Base-by-base conservation (phyloP, 176 grass and related monocot species). In the Lolium multiflorum region DNA sequence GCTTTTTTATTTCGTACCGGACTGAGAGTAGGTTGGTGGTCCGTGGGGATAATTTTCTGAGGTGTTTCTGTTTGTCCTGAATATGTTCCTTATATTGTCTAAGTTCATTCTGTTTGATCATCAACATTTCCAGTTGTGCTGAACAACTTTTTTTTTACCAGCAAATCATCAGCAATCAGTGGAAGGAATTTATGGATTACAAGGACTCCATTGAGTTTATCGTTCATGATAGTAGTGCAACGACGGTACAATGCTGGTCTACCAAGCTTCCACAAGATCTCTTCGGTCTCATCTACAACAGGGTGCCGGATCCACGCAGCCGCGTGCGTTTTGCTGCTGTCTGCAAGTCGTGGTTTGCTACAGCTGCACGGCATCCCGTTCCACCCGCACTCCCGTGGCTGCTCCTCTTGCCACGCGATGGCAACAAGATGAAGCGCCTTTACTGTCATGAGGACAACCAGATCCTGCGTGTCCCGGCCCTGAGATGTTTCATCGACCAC, bases 101-200 rank as follows among this genome's bases (percentile, higher is more conserved):
- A 68, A 82, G 20, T 57, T 77, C 22, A 37, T 67, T 67, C 64
- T 38, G 64, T 68, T 66, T 76, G 48, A 22, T 68, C 37, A 0
- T 83, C 13, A 15, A 9, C 64, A 37, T 65, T 48, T 47, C 7
- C 18, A 49, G 52, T 55, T 57, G 1, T 78, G 50, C 16, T 91
- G 21, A 86, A 74, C 18, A 47, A 18, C n/a, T 43, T 72, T 74
- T 15, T 5, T 67, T 31, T 28, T 11, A 35, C 43, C 71, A 97
- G 95, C 17, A 90, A 76, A 94, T 89, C 89, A 97, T 97, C 9
- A 89, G 92, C 82, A 94, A 69, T 49, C 95, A 97, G 72, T 97
- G 92, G 95, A 97, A 94, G 71, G 95, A 94, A 82, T 71, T 97
- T 77, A 81, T 97, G 20, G 95, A 97, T 74, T 86, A 86, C 84